These are phyloP conservation scores for Avena insularis DNA, from an alignment of 176 grass and related monocot species.

Conservation along the genomic window DNA sequence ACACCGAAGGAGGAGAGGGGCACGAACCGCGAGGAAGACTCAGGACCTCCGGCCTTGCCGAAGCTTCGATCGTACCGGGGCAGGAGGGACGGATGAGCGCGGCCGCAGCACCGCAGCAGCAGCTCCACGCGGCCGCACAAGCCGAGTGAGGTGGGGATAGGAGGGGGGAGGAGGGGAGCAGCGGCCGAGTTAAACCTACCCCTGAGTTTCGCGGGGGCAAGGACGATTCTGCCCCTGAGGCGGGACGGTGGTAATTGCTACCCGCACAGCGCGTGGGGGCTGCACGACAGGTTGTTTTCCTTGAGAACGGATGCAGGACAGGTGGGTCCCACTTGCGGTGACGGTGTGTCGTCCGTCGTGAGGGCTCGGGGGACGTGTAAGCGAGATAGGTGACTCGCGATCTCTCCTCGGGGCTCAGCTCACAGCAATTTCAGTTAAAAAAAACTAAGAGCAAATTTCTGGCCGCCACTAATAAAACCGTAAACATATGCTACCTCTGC, in stretches of 20 bases:
- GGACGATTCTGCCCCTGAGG: constrained; percentile 54
- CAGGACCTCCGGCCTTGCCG: neutral
- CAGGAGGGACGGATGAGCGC: neutral
- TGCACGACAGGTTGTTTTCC: too few species aligned
- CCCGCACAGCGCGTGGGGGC: neutral
- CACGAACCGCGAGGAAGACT: constrained; percentile 41
- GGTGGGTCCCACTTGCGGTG: neutral
- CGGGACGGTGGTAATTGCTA: neutral
- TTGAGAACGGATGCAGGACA: too few species aligned
- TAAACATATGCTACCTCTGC: too few species aligned
- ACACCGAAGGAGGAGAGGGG: neutral
- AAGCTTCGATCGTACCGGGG: constrained; percentile 6
- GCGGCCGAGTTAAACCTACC: constrained; percentile 46
- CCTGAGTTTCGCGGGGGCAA: constrained; percentile 22
- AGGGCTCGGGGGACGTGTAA: too few species aligned
- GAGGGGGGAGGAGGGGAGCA: constrained; percentile 3
- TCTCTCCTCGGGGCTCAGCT: too few species aligned
- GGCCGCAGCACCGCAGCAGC: constrained; percentile 37
- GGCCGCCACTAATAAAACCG: too few species aligned
- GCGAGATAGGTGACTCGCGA: too few species aligned
- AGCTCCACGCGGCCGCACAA: constrained; percentile 49
- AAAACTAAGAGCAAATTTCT: too few species aligned
- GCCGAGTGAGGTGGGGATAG: constrained; percentile 46
- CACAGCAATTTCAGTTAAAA: too few species aligned
- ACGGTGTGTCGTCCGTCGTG: neutral